Percentiles rank a stretch among this genome's conserved stretches.
These are phyloP conservation scores for Aspergillus japonicus DNA, from an alignment of 2,329 filamentous ascomycete genomes.

Conservation along the genomic window DNA sequence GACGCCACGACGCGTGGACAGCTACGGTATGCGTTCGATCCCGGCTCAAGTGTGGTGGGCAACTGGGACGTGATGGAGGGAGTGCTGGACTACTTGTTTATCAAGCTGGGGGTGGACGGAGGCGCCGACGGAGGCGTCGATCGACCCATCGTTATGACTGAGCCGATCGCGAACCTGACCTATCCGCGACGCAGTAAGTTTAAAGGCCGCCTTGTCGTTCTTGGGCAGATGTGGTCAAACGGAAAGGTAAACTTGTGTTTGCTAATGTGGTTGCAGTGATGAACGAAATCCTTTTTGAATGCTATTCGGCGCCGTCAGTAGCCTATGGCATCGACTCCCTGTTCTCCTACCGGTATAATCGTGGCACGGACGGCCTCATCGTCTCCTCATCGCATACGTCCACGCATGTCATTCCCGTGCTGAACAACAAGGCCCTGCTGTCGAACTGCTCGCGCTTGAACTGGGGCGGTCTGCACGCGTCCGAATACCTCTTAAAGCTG, in stretches of 20 bases:
- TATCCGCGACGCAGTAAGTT: conserved; percentile 83
- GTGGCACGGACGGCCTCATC: conserved; percentile 81
- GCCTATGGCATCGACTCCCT: conserved; percentile 95
- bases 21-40: conserved; percentile 86
- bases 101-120: conserved; percentile 83
- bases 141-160: conserved; percentile 89
- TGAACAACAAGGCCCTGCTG: conserved; percentile 80
- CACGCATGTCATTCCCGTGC: conserved; percentile 91
- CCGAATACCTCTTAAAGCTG: conserved; percentile 88
- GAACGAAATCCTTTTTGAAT: conserved; percentile 97
- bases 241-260: neutral
- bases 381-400: conserved; percentile 90
- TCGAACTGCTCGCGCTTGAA: conserved; percentile 85
- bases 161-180: conserved; percentile 84
- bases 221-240: conserved; percentile 20
- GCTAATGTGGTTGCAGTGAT: conserved; percentile 61
- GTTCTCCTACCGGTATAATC: conserved; percentile 92
- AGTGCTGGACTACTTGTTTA: conserved; percentile 87
- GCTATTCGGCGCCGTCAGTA: conserved; percentile 84
- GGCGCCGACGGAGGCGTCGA: conserved; percentile 69
- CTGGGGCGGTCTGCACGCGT: conserved; percentile 88
- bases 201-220: neutral
- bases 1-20: conserved; percentile 91
- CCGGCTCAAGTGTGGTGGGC: conserved; percentile 83
- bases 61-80: conserved; percentile 99